A percentile compares a stretch with the other conserved stretches of the same genome.
Conservation (phyloP, 148 eudicot species). For the Vaccinium macrocarpon region DNA sequence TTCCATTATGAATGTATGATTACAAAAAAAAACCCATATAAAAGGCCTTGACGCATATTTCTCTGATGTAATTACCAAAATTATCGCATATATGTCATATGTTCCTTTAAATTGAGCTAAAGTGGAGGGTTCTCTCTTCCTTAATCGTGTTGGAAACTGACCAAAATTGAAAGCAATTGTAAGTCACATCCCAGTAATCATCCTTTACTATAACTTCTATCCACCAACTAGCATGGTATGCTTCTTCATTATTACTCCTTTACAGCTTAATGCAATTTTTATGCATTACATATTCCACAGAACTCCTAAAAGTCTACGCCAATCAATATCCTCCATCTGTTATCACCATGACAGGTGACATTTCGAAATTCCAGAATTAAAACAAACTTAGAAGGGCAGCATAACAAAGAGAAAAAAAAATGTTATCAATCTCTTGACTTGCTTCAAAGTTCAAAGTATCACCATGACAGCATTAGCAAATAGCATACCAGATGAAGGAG, state of each 20-base stretch:
- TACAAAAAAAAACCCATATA: not conserved
- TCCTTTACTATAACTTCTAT: not conserved
- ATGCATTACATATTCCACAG: not conserved
- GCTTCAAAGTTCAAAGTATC: not conserved
- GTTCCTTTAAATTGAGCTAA: not conserved
- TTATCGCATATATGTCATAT: not conserved
- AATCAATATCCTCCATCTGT: not conserved
- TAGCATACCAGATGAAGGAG: constrained; percentile 69
- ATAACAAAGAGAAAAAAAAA: not conserved
- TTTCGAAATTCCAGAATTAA: not conserved
- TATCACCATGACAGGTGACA: not conserved
- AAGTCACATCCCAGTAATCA: not conserved
- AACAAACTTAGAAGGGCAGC: not conserved
- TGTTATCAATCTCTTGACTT: not conserved
- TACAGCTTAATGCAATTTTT: not conserved
- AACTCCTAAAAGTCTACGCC: constrained; percentile 1
- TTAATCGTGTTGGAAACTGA: not conserved
- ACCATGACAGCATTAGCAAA: not conserved
- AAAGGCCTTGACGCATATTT: not conserved
- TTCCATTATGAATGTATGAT: not conserved
- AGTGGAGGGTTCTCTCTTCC: not conserved
- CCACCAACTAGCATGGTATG: not conserved
- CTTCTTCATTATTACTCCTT: not conserved
- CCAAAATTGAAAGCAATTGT: not conserved
- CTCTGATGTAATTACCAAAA: not conserved